These are phyloP conservation scores for Cicer pinnatifidum DNA, from an alignment of 306 rosid genomes.

Conservation along the genomic window DNA sequence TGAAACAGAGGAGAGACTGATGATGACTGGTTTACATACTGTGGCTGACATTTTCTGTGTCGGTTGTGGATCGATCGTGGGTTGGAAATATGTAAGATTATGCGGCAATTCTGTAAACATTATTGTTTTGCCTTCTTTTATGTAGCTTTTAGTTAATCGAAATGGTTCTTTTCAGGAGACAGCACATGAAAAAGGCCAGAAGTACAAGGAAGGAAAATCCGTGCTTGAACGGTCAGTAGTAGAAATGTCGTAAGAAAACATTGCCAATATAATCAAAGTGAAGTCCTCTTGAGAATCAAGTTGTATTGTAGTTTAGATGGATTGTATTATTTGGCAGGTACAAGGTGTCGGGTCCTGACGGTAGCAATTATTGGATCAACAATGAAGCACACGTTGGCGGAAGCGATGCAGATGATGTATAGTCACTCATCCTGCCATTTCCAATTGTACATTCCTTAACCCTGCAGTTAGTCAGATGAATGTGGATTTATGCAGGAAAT, in stretches of 20 bases:
- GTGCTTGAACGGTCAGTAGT: constrained; percentile 75
- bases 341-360: constrained; percentile 80
- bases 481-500: constrained; percentile 45
- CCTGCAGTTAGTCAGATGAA: constrained; percentile 47
- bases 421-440: constrained; percentile 42
- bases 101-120: constrained; percentile 44
- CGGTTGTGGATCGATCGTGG: constrained; percentile 88
- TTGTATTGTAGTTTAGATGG: constrained; percentile 40
- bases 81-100: constrained; percentile 92
- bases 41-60: constrained; percentile 94
- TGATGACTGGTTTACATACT: constrained; percentile 85
- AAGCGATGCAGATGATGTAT: constrained; percentile 88
- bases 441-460: constrained; percentile 64
- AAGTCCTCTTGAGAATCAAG: constrained; percentile 24
- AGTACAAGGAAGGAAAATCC: constrained; percentile 78
- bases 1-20: constrained; percentile 71
- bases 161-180: constrained; percentile 62
- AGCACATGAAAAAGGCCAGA: constrained; percentile 62
- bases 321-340: constrained; percentile 62
- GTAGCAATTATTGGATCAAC: constrained; percentile 72
- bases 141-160: constrained; percentile 47
- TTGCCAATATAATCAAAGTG: constrained; percentile 32
- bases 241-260: constrained; percentile 43
- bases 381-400: constrained; percentile 71
- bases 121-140: constrained; percentile 37